phyloP scores from a whole-genome alignment of 1,284 basidiomycete species.

The Leccinum fallax region DNA sequence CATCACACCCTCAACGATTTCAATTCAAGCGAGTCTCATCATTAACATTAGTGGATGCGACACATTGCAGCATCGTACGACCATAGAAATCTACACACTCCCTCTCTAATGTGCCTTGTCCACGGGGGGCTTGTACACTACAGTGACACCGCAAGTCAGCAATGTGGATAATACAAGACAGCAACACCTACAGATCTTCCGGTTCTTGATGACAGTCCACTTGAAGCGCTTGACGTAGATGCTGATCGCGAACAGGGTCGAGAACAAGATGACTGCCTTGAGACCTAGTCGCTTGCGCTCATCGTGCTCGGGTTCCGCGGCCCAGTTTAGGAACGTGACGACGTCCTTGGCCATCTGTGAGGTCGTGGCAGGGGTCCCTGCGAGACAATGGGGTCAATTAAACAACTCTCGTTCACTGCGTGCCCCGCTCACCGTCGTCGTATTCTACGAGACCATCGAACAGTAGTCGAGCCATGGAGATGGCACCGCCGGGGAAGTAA shows the following conservation, averaged over 20 bases:
- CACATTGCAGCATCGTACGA: conserved; percentile 22
- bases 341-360: conserved; percentile 99
- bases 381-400: conserved; percentile 8
- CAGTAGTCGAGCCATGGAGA: conserved; percentile 97
- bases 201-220: conserved; percentile 90
- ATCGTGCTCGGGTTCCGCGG: conserved; percentile 97
- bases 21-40: conserved; percentile 7
- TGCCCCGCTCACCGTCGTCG: conserved; percentile 69
- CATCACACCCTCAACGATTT: neutral
- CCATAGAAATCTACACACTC: conserved; percentile 26
- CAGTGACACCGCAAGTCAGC: conserved; percentile 13
- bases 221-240: conserved; percentile 96
- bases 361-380: conserved; percentile 94
- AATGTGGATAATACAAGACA: neutral
- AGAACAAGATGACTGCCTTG: conserved; percentile 91
- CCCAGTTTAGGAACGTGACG: conserved; percentile 92
- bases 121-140: conserved; percentile 58
- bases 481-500: conserved; percentile 97
- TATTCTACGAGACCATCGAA: conserved; percentile 97
- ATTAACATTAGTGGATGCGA: conserved; percentile 28
- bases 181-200: conserved; percentile 77
- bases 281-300: conserved; percentile 96
- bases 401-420: neutral
- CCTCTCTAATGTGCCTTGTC: conserved; percentile 42
- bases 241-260: conserved; percentile 77